Evolutionary conservation across 306 rosid species (phyloP).

Genomic region (Quercus variabilis): DNA sequence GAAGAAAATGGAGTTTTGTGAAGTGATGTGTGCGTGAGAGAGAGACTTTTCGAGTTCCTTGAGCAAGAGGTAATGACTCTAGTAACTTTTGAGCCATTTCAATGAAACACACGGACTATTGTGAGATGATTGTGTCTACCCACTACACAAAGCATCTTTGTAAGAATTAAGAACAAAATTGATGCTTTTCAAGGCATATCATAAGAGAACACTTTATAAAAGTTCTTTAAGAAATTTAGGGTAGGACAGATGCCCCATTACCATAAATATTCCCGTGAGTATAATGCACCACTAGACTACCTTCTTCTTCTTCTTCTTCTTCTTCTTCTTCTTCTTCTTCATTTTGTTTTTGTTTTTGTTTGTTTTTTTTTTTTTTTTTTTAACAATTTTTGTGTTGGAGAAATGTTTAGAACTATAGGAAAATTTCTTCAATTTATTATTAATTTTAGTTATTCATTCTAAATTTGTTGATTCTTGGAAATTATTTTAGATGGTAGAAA

Average conservation of each 20-base stretch:
- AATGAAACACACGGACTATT: not conserved
- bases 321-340: no score
- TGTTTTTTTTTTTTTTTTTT: fast-evolving
- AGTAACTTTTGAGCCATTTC: not conserved
- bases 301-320: no score
- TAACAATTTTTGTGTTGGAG: not conserved
- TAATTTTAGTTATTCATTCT: no score
- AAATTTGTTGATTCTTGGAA: no score
- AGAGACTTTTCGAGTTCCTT: not conserved
- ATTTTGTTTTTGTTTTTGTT: no score
- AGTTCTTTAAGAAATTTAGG: not conserved
- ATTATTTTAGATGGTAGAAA: no score
- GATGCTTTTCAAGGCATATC: not conserved
- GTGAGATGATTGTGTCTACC: not conserved
- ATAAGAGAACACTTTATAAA: not conserved
- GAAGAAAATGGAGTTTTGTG: not conserved
- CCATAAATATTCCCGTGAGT: not conserved
- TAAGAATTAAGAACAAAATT: not conserved
- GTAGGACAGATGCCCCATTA: slow-evolving; percentile 2
- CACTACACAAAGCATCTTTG: slow-evolving; percentile 8
- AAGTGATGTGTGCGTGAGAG: not conserved
- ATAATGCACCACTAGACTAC: not conserved
- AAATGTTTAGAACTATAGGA: not conserved
- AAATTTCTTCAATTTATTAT: not conserved
- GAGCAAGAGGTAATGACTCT: not conserved